Evolutionary conservation across 495 filamentous ascomycete genomes (phyloP).

Genomic region (Podospora bellae-mahoneyi): DNA sequence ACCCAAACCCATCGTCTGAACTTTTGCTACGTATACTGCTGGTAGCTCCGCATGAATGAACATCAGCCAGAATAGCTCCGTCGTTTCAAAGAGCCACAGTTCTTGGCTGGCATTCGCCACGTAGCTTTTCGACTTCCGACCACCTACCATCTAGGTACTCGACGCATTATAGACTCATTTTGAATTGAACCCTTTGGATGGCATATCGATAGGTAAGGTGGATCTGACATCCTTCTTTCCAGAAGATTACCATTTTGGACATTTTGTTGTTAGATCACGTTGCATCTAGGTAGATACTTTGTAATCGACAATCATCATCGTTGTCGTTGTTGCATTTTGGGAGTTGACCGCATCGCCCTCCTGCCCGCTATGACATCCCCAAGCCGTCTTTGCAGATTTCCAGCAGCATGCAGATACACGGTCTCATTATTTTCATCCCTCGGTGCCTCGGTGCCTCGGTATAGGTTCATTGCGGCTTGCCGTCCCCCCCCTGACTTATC

Average conservation of each 20-base stretch:
- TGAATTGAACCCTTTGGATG: background rate
- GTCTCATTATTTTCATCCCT: constrained; percentile 9
- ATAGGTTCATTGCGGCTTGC: background rate
- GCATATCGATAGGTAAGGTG: constrained; percentile 1
- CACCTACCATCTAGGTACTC: background rate
- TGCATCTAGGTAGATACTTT: background rate
- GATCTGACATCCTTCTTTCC: constrained; percentile 24
- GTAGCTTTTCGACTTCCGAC: background rate
- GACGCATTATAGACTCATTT: constrained; percentile 20
- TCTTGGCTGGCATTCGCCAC: constrained; percentile 7
- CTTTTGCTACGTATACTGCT: constrained; percentile 11
- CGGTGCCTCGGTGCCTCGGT: constrained; percentile 16
- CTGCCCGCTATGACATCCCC: constrained; percentile 28
- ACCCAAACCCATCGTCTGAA: constrained; percentile 26
- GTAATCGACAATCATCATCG: background rate
- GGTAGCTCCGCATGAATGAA: constrained; percentile 21
- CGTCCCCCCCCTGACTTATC: constrained; percentile 10
- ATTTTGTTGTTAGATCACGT: constrained; percentile 3
- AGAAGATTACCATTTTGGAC: constrained; percentile 26
- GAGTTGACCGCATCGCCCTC: constrained; percentile 16
- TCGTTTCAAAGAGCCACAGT: constrained; percentile 27
- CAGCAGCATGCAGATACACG: constrained; percentile 12
- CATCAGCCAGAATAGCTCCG: constrained; percentile 21
- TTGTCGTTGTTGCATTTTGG: constrained; percentile 9
- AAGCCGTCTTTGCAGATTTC: constrained; percentile 18